These are phyloP conservation scores for Mycena albidolilacea DNA, from an alignment of 768 basidiomycete genomes.

Conservation along the genomic window DNA sequence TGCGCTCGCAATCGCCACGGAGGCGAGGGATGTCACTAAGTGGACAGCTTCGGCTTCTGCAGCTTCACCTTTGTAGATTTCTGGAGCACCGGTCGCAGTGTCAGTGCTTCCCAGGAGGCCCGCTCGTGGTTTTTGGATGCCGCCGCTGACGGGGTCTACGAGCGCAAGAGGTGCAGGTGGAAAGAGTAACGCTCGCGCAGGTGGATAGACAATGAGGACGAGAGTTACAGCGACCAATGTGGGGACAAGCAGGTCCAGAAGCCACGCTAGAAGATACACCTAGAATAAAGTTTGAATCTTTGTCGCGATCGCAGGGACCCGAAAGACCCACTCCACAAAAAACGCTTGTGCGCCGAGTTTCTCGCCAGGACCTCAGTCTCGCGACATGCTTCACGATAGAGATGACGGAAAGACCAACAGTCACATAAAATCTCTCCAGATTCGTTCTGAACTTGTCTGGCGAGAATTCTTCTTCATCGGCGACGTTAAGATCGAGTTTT, in stretches of 20 bases:
- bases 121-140: constrained; percentile 51
- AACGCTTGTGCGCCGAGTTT: constrained; percentile 49
- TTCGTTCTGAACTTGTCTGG: constrained; percentile 59
- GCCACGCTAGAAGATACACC: constrained; percentile 56
- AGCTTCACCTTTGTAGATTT: constrained; percentile 54
- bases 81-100: constrained; percentile 52
- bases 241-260: constrained; percentile 51
- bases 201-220: constrained; percentile 55
- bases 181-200: constrained; percentile 51
- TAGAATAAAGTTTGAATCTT: constrained; percentile 22
- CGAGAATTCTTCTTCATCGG: constrained; percentile 57
- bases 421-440: constrained; percentile 58
- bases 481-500: constrained; percentile 56
- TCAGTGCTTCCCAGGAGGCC: constrained; percentile 49
- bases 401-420: constrained; percentile 46
- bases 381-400: constrained; percentile 53
- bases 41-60: constrained; percentile 55
- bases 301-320: constrained; percentile 13
- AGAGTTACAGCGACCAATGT: constrained; percentile 49
- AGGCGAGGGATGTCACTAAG: constrained; percentile 50
- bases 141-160: constrained; percentile 23
- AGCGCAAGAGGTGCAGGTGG: constrained; percentile 53
- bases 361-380: constrained; percentile 58
- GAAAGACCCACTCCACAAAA: constrained; percentile 43
- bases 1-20: constrained; percentile 49